Percentiles rank a stretch among this genome's conserved stretches.
Conservation (phyloP, 2,329 filamentous ascomycete genomes). For the Aspergillus viridinutans region DNA sequence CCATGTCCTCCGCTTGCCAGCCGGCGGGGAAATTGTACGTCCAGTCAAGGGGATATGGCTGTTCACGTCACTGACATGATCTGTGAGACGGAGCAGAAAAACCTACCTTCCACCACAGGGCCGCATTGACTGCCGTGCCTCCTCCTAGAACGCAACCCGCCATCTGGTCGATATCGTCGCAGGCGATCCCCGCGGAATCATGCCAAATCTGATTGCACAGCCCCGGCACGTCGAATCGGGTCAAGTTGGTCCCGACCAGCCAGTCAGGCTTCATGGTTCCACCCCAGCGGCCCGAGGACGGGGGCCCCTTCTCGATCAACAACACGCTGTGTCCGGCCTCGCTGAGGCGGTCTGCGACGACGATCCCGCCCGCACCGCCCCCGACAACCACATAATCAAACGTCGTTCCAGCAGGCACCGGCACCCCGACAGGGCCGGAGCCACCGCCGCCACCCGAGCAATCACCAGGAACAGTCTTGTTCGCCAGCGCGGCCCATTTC, state of each 20-base stretch:
- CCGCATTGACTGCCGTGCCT: constrained; percentile 7
- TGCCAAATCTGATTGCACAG: constrained; percentile 68
- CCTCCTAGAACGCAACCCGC: constrained; percentile 68
- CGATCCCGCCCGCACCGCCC: constrained; percentile 49
- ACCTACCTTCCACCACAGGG: constrained; percentile 8
- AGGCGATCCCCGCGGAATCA: constrained; percentile 50
- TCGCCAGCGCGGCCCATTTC: constrained; percentile 26
- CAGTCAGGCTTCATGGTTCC: constrained; percentile 58
- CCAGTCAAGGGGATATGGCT: constrained; percentile 7
- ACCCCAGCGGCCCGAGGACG: constrained; percentile 62
- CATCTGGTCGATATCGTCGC: constrained; percentile 68
- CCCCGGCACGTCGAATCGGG: constrained; percentile 67
- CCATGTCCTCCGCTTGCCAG: constrained; percentile 6
- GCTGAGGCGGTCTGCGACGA: constrained; percentile 56
- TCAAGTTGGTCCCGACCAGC: constrained; percentile 56
- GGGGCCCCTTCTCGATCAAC: constrained; percentile 58
- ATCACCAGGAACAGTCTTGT: constrained; percentile 16
- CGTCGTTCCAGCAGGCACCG: constrained; percentile 6
- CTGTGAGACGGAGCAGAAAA: neutral
- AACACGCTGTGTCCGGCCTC: constrained; percentile 63
- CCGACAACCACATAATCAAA: constrained; percentile 47
- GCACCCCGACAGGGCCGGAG: neutral
- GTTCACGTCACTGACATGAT: neutral
- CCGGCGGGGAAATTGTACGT: constrained; percentile 5
- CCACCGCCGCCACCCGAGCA: constrained; percentile 9